Evolutionary conservation across 2,329 filamentous ascomycete species (phyloP), one percentile per base, ranked within the genome.

Genomic region (Lachnellula arida): DNA sequence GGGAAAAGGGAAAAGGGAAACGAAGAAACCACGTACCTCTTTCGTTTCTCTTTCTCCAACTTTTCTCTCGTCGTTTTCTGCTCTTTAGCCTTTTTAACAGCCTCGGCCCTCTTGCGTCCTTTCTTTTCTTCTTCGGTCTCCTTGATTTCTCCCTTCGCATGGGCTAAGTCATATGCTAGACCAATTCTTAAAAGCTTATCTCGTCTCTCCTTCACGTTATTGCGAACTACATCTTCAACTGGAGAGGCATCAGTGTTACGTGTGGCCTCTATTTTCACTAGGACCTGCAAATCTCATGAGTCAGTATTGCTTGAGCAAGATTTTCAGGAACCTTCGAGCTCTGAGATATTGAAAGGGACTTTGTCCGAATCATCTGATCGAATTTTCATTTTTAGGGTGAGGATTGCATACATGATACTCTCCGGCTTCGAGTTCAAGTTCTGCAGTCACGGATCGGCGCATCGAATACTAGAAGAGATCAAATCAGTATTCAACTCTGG

Each of bases 141-240:
- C 11, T 76, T 70, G 25, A 78, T 64, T 28, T 74, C 73, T 2
- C 81, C 81, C 65, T 84, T 85, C 66, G 76, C 78, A 67, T 85
- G 81, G 0, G 82, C 82, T 3, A 85, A 65, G 61, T 85, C 81
- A 55, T 85, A 85, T 0, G 81, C 77, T 32, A 81, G 75, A 4
- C 81, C 82, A n/a, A 84, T 78, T 25, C 81, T 76, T 1, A 80
- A 74, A 3, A 86, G 73, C 69, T 85, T 85, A 49, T 82, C 79
- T 3, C 62, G 61, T 14, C 63, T 81, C 76, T 53, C 54, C 28
- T 64, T 59, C 5, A 59, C 62, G 50, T 65, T 65, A 32, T 60
- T 59, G 17, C 60, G 60, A 2, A 85, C 75, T 0, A 85, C 79
- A 28, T 66, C 57, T 53, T 69, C 64, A 19, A 82, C 72, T 0